Conservation (phyloP, 2,329 filamentous ascomycete genomes). For the Arthroderma sp. region DNA sequence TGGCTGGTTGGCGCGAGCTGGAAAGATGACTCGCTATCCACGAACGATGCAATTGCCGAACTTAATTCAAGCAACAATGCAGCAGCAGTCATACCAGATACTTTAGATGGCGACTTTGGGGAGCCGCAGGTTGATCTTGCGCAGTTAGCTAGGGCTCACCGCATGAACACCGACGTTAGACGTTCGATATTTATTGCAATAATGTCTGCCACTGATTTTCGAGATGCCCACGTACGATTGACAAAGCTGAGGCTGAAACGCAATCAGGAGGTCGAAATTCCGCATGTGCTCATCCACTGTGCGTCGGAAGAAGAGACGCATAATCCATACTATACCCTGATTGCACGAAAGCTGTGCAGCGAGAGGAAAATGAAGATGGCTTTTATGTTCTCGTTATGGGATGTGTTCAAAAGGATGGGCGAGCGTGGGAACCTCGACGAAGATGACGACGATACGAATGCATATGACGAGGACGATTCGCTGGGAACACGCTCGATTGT, state of each 20-base stretch:
- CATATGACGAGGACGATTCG: constrained; percentile 38
- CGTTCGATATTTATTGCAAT: constrained; percentile 88
- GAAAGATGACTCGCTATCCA: constrained; percentile 25
- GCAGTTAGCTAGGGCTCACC: constrained; percentile 63
- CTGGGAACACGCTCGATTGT: constrained; percentile 47
- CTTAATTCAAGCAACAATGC: constrained; percentile 18
- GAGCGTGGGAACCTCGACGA: constrained; percentile 52
- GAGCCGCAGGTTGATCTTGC: constrained; percentile 47
- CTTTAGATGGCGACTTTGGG: constrained; percentile 31
- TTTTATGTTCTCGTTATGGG: constrained; percentile 80
- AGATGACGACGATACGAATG: constrained; percentile 49
- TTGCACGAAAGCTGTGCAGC: constrained; percentile 63
- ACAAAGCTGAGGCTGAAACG: constrained; percentile 74
- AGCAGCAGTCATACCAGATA: constrained; percentile 6
- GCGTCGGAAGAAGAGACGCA: constrained; percentile 69
- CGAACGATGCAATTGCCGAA: constrained; percentile 14
- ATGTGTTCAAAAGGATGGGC: constrained; percentile 72
- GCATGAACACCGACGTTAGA: constrained; percentile 76
- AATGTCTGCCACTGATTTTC: constrained; percentile 69
- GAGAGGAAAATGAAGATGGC: constrained; percentile 58
- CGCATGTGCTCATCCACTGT: constrained; percentile 77
- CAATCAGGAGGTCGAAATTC: constrained; percentile 73
- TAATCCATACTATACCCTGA: constrained; percentile 85
- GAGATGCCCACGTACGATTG: constrained; percentile 69
- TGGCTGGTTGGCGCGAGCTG: constrained; percentile 98